Evolutionary conservation across 441 rosid species (phyloP).

Genomic region (Kokia cookei): DNA sequence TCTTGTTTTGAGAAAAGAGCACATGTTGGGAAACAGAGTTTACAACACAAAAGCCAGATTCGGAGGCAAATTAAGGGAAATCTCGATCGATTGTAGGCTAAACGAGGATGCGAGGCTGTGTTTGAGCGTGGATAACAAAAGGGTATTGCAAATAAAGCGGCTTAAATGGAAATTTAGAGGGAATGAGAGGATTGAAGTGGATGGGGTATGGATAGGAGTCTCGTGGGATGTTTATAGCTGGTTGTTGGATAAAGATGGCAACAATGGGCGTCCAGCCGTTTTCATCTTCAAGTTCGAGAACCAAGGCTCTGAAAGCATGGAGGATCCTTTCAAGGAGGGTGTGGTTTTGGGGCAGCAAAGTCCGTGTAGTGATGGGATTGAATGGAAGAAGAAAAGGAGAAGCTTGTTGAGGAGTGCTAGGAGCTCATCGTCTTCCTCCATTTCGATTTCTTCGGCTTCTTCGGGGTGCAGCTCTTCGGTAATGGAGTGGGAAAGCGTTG

Average conservation of each 20-base stretch:
- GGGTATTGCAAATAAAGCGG: constrained; percentile 62
- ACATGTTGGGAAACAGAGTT: constrained; percentile 61
- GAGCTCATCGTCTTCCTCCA: constrained; percentile 70
- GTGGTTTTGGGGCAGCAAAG: constrained; percentile 35
- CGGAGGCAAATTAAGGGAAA: constrained; percentile 59
- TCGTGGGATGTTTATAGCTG: constrained; percentile 95
- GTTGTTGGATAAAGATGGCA: constrained; percentile 44
- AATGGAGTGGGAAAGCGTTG: constrained; percentile 83
- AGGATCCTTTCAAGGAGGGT: constrained; percentile 26
- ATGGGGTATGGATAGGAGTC: constrained; percentile 58
- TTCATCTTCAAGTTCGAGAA: constrained; percentile 78
- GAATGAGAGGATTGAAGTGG: constrained; percentile 66
- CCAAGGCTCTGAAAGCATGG: constrained; percentile 16
- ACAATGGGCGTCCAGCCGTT: constrained; percentile 43
- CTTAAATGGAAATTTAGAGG: constrained; percentile 92
- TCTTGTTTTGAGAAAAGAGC: constrained; percentile 65
- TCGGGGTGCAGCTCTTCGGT: constrained; percentile 75
- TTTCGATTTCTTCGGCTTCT: constrained; percentile 74
- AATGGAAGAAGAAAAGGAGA: constrained; percentile 74
- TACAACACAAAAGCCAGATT: constrained; percentile 56
- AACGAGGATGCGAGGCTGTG: constrained; percentile 54
- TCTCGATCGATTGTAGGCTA: constrained; percentile 59
- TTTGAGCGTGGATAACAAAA: constrained; percentile 47
- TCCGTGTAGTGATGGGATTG: constrained; percentile 37
- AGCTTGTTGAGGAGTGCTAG: constrained; percentile 47